A percentile compares a stretch with the other conserved stretches of the same genome.
phyloP scores from a whole-genome alignment of 306 rosid genomes.

The Prinsepia uniflora region DNA sequence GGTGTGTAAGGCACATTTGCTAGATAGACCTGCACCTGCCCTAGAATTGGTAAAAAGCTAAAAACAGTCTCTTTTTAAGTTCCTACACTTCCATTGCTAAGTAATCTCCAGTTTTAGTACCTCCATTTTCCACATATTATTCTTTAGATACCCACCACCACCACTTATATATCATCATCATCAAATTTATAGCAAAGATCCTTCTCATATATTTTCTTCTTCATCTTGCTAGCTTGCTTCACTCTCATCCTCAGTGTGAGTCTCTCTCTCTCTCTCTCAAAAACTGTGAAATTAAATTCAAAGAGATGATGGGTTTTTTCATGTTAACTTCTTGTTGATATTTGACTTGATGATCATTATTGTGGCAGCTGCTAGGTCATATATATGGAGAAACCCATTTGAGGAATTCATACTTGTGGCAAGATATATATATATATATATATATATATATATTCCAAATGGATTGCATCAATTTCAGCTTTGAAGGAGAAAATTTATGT shows the following conservation, averaged over 20 bases:
- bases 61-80: slow-evolving; percentile 37
- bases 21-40: slow-evolving; percentile 13
- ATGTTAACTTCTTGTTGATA: not conserved
- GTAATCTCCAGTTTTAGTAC: slow-evolving; percentile 48
- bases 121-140: slow-evolving; percentile 34
- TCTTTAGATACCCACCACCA: not conserved
- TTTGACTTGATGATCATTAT: not conserved
- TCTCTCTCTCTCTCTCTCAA: slow-evolving; percentile 24
- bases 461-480: slow-evolving; percentile 27
- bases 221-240: slow-evolving; percentile 26
- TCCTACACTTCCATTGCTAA: slow-evolving; percentile 44
- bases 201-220: slow-evolving; percentile 29
- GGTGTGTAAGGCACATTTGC: slow-evolving; percentile 10
- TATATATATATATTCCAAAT: slow-evolving; percentile 25
- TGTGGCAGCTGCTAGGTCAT: not conserved
- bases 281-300: slow-evolving; percentile 11
- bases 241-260: not conserved
- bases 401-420: slow-evolving; percentile 23
- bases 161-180: no score
- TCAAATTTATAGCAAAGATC: no score
- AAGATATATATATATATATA: slow-evolving; percentile 30
- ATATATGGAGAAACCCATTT: slow-evolving; percentile 60
- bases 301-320: not conserved
- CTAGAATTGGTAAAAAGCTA: slow-evolving; percentile 39
- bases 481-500: slow-evolving; percentile 38